Evolutionary conservation across 257 asterid genomes (phyloP).

Genomic region (Paraleonurus japonicus): DNA sequence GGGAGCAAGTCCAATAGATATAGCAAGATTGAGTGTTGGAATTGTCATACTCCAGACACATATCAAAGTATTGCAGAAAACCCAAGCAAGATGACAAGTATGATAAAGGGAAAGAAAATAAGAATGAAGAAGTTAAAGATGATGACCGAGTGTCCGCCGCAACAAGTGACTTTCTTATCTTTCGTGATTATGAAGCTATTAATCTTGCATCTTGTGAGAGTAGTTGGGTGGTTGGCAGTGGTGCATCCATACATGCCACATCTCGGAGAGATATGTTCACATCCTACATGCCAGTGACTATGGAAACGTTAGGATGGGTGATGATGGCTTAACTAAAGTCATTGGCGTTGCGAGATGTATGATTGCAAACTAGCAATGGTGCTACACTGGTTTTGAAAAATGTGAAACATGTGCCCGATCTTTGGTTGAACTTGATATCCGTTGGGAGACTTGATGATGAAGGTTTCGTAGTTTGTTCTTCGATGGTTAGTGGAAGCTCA

Average conservation of each 20-base stretch:
- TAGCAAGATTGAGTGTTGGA: not conserved
- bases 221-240: not conserved
- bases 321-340: not conserved
- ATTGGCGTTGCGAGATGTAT: slow-evolving; percentile 1
- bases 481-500: not conserved
- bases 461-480: not conserved
- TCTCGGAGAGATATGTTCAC: not conserved
- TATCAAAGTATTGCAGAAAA: not conserved
- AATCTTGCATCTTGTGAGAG: not conserved
- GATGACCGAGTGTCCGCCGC: not conserved
- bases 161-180: not conserved
- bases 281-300: not conserved
- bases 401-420: not conserved
- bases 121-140: not conserved
- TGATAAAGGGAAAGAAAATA: not conserved
- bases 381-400: not conserved
- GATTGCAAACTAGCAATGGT: not conserved
- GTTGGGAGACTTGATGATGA: not conserved
- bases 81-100: not conserved
- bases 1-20: not conserved
- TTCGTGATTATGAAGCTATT: not conserved
- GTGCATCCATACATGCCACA: slow-evolving; percentile 4
- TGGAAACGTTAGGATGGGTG: not conserved
- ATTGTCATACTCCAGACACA: not conserved
- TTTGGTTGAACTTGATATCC: not conserved